Evolutionary conservation across 345 rosid genomes (phyloP).

Genomic region (Theobroma cacao): DNA sequence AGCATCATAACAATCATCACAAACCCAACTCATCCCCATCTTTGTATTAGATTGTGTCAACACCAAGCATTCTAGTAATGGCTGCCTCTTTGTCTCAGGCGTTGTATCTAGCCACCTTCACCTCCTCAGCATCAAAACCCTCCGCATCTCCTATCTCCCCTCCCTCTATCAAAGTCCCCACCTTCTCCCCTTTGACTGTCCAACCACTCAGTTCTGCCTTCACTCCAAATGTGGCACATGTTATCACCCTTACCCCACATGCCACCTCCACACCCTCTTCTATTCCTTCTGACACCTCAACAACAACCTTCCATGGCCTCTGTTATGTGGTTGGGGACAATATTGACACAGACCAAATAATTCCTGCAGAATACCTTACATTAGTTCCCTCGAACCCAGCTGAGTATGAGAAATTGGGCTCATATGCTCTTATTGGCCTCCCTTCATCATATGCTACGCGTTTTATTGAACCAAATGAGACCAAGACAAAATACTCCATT

Average conservation of each 20-base stretch:
- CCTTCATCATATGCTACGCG: constrained; percentile 62
- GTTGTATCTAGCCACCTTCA: neutral
- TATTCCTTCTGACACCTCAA: constrained; percentile 14
- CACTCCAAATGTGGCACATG: neutral
- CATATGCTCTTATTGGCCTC: constrained; percentile 76
- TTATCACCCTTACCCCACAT: constrained; percentile 18
- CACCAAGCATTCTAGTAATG: neutral
- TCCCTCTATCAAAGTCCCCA: neutral
- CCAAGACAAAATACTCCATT: constrained; percentile 64
- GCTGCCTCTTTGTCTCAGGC: neutral
- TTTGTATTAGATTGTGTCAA: neutral
- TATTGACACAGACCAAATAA: constrained; percentile 96
- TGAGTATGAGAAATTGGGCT: constrained; percentile 84
- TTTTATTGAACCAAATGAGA: constrained; percentile 54
- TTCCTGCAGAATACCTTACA: constrained; percentile 87
- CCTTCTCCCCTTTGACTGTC: neutral
- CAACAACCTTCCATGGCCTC: constrained; percentile 64
- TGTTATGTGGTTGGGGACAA: constrained; percentile 93
- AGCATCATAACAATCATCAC: neutral
- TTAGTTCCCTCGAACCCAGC: constrained; percentile 84
- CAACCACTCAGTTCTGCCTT: neutral
- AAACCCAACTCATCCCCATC: neutral
- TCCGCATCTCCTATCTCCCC: neutral
- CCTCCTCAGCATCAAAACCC: neutral
- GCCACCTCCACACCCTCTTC: constrained; percentile 29